These are phyloP conservation scores for Mortierella sp. DNA, from an alignment of 371 early-diverging fungal species.

Conservation along the genomic window DNA sequence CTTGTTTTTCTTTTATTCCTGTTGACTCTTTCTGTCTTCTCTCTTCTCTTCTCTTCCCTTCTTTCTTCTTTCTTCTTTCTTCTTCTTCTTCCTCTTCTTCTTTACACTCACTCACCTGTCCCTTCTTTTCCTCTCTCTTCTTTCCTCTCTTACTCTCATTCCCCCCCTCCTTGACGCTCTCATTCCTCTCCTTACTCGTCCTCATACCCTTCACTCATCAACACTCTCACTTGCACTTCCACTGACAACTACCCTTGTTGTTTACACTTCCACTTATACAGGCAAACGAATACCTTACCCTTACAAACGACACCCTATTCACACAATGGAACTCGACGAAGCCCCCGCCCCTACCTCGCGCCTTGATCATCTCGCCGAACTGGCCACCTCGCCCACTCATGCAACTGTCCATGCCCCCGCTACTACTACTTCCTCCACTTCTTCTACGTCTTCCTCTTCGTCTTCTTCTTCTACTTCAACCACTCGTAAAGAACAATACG, in stretches of 20 bases:
- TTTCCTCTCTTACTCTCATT: background rate
- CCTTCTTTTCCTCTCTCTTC: background rate
- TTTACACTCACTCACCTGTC: background rate
- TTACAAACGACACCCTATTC: background rate
- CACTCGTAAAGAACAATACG: constrained; percentile 7
- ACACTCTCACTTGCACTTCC: background rate
- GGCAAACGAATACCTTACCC: background rate
- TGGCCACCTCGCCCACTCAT: constrained; percentile 51
- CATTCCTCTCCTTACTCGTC: background rate
- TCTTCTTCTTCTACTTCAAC: constrained; percentile 21
- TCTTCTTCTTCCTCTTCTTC: background rate
- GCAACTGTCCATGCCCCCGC: constrained; percentile 25
- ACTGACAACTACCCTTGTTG: constrained; percentile 12
- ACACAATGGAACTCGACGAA: constrained; percentile 49
- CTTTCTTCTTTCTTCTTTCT: background rate
- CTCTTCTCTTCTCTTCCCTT: background rate
- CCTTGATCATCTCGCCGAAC: constrained; percentile 52
- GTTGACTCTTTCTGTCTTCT: no score
- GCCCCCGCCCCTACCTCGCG: constrained; percentile 48
- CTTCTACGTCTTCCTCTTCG: constrained; percentile 19
- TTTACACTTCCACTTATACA: background rate
- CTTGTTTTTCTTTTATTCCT: no score
- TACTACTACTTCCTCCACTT: constrained; percentile 16
- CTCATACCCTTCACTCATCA: background rate
- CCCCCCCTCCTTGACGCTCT: background rate